Conservation (phyloP, 176 grass and related monocot genomes). For the Avena eriantha region DNA sequence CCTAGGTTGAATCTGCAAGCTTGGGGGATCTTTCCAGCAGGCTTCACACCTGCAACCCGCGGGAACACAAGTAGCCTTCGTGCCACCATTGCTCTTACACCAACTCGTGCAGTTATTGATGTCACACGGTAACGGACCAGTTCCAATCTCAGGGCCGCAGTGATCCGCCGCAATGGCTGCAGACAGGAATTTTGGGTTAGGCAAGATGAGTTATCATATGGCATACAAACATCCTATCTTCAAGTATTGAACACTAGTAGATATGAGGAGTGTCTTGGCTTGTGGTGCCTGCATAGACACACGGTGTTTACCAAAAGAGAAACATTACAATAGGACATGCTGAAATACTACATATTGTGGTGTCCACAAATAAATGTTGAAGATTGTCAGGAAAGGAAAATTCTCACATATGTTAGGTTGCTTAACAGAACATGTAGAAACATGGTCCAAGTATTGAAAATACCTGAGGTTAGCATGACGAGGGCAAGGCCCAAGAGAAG, state of each 20-base stretch:
- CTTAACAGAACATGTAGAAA: neutral
- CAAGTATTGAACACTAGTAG: too few relatives aligned
- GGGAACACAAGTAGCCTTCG: neutral
- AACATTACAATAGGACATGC: too few relatives aligned
- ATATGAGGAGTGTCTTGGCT: neutral
- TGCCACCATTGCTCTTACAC: neutral
- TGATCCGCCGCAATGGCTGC: neutral
- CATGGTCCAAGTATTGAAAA: neutral
- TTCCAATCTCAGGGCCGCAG: neutral
- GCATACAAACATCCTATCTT: neutral
- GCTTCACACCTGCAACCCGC: neutral
- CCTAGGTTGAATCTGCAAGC: neutral
- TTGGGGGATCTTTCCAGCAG: neutral
- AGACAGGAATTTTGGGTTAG: neutral
- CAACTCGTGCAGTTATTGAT: neutral
- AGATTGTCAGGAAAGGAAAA: neutral
- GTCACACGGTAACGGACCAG: neutral
- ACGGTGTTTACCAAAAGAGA: too few relatives aligned
- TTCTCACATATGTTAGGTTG: neutral
- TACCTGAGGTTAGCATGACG: neutral
- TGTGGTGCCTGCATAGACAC: too few relatives aligned
- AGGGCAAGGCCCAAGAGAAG: constrained; percentile 1
- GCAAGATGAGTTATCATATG: neutral
- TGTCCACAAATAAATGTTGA: neutral
- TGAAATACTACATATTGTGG: too few relatives aligned